A percentile compares a stretch with the other conserved stretches of the same genome.
Conservation (phyloP, 2,329 filamentous ascomycete species). For the Alternaria metachromatica region DNA sequence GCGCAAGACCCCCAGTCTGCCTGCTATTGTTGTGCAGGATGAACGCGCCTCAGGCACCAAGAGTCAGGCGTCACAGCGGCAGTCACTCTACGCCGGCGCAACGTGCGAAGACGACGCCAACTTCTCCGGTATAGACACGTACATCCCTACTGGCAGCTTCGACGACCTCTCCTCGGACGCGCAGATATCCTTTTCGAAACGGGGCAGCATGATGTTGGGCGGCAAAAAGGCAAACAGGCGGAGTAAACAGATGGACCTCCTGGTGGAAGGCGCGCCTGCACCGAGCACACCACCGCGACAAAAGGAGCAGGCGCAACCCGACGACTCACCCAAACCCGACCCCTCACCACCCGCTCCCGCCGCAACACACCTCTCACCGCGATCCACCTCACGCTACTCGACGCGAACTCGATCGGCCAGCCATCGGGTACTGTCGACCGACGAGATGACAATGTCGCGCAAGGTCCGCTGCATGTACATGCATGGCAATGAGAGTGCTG, state of each 20-base stretch:
- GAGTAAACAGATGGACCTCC: conserved; percentile 38
- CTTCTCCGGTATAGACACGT: conserved; percentile 60
- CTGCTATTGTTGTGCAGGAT: conserved; percentile 55
- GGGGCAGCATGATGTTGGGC: conserved; percentile 65
- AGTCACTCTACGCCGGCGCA: conserved; percentile 16
- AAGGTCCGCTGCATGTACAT: conserved; percentile 70
- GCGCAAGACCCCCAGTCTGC: conserved; percentile 51
- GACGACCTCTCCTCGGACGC: conserved; percentile 60
- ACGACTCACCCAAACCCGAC: conserved; percentile 18
- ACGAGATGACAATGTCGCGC: conserved; percentile 68
- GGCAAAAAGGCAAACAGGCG: conserved; percentile 57
- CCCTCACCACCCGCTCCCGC: conserved; percentile 31
- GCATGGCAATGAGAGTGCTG: conserved; percentile 64
- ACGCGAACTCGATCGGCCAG: conserved; percentile 42
- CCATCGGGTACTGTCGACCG: conserved; percentile 64
- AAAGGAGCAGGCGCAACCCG: conserved; percentile 18
- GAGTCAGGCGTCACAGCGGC: conserved; percentile 7
- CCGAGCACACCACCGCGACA: conserved; percentile 23
- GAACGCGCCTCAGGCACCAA: conserved; percentile 25
- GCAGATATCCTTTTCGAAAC: conserved; percentile 64
- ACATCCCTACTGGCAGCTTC: conserved; percentile 62
- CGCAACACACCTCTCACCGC: conserved; percentile 34
- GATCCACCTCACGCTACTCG: conserved; percentile 48
- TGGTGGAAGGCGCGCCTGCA: conserved; percentile 26
- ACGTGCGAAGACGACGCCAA: conserved; percentile 18